phyloP scores from a whole-genome alignment of 148 eudicot species.

The Amaranthus hypochondriacus region DNA sequence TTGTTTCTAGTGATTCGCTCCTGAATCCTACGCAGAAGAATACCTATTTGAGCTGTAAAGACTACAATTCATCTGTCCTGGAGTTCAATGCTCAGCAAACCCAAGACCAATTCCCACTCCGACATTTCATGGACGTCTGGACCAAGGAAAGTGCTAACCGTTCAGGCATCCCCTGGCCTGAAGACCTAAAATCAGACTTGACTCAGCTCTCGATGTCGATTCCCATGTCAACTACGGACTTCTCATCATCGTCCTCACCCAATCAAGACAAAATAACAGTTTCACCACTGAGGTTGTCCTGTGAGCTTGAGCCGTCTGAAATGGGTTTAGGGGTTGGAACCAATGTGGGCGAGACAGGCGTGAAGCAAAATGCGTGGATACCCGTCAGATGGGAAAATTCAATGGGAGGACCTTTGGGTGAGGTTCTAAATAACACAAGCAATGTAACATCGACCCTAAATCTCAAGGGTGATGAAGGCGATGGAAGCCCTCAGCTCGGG shows the following conservation, averaged over 20 bases:
- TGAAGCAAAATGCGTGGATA: slow-evolving; percentile 44
- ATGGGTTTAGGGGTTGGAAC: too few relatives aligned
- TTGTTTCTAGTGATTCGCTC: slow-evolving; percentile 51
- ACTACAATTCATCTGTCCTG: slow-evolving; percentile 32
- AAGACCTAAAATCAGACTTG: slow-evolving; percentile 72
- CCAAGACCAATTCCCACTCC: slow-evolving; percentile 34
- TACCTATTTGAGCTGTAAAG: slow-evolving; percentile 33
- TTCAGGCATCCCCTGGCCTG: slow-evolving; percentile 44
- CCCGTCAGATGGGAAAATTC: slow-evolving; percentile 57
- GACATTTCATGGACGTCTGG: slow-evolving; percentile 47
- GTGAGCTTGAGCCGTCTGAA: slow-evolving; percentile 26
- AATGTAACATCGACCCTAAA: slow-evolving; percentile 21
- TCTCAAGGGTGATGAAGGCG: slow-evolving; percentile 33
- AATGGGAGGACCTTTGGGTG: slow-evolving; percentile 85
- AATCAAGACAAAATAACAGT: slow-evolving; percentile 37
- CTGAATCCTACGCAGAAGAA: slow-evolving; percentile 50
- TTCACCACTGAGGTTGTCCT: slow-evolving; percentile 43
- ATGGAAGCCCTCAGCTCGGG: slow-evolving; percentile 46
- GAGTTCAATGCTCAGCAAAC: slow-evolving; percentile 40
- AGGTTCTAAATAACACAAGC: slow-evolving; percentile 49
- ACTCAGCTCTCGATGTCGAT: slow-evolving; percentile 87
- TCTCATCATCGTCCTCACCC: slow-evolving; percentile 49
- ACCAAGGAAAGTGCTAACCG: slow-evolving; percentile 50
- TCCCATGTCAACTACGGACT: slow-evolving; percentile 51
- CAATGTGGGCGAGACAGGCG: slow-evolving; percentile 22